Base-by-base conservation (phyloP, 768 basidiomycete genomes). In the Mycena capillaripes region DNA sequence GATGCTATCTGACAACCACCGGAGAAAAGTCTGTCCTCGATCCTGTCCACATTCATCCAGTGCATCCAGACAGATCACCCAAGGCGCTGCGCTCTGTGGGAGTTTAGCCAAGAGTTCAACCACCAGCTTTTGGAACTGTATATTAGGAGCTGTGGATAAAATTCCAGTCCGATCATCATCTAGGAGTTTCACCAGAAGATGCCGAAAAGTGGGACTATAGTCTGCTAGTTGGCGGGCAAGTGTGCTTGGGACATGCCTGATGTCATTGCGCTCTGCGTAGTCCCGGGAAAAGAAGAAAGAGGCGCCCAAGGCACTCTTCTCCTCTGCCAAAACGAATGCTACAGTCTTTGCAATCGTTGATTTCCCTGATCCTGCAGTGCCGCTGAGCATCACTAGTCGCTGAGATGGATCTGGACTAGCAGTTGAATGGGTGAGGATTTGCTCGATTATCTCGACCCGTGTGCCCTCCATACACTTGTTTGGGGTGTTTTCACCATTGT, bases 201-300 rank as follows among this genome's bases (percentile, higher is more conserved):
- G 2, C 12, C 60, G 46, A 32, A 58, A 70, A 5, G 32, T 4
- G 32, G 55, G 17, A 57, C 42, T 40, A 30, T 58, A 65, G 25
- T 64, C 42, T 21, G 53, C 69, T 7, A 70, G 44, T 23, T 70
- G 69, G 1, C 40, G 30, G 12, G 69, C 62, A 21, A 46, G 7
- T 17, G 63, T 53, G 16, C 3, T 21, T 1, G 69, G 55, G 6
- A 70, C 5, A 12, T 34, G 8, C 11, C 19, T 5, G 19, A 56
- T 27, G 3, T 50, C n/a, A 2, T 34, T 55, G 11, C 69, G 62
- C 0, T 57, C 69, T 36, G 42, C 27, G 30, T 64, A 65, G n/a
- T 46, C 17, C 8, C 30, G 14, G 3, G 69, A 70, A 36, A 70
- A 70, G 69, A 70, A 70, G 21, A 70, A 70, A 4, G 69, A 70